Evolutionary conservation across 345 rosid genomes (phyloP), one percentile per base, ranked within the genome.

Genomic region (Citrus unshiu): DNA sequence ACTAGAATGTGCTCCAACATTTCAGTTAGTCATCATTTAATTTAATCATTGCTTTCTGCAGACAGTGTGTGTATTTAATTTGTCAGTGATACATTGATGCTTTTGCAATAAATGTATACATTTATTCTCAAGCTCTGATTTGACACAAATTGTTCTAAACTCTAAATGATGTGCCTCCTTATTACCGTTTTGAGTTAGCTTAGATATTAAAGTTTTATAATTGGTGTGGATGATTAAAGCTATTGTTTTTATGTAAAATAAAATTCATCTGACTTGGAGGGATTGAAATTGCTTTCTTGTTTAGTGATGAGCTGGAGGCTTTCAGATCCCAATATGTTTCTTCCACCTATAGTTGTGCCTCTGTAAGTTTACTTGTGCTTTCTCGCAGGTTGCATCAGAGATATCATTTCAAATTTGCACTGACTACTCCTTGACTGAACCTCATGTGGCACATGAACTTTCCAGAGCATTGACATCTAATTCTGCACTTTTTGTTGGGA

Each of bases 401-500:
- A 86, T 93, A 70, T 89, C 91, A 61, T 91, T 89, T 86, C 98
- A 88, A 83, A 83, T 93, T 84, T 72, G 75, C 63, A 83, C 90
- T n/a, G 89, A 90, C 71, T 57, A 78, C 84, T 85, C 90, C 40
- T 87, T 95, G 70, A 90, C 95, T 3, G 99, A 95, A 83, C 98
- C 99, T 73, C 82, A 86, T 82, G 93, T 95, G 77, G 93, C 93
- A 30, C 90, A 83, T 81, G 81, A 79, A 73, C 87, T 91, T 84
- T 90, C 96, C 39, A 72, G 84, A 83, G 85, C 87, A 68, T 88
- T 95, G 73, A 81, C 89, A 27, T 78, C 92, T 27, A 89, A 82
- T 61, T 88, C 87, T 70, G 97, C 99, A 78, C 88, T 95, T 76
- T 95, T 93, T 88, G 66, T 95, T 29, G 99, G 98, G 74, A 95